phyloP scores from a whole-genome alignment of 768 basidiomycete genomes.

The Phallus indusiatus region DNA sequence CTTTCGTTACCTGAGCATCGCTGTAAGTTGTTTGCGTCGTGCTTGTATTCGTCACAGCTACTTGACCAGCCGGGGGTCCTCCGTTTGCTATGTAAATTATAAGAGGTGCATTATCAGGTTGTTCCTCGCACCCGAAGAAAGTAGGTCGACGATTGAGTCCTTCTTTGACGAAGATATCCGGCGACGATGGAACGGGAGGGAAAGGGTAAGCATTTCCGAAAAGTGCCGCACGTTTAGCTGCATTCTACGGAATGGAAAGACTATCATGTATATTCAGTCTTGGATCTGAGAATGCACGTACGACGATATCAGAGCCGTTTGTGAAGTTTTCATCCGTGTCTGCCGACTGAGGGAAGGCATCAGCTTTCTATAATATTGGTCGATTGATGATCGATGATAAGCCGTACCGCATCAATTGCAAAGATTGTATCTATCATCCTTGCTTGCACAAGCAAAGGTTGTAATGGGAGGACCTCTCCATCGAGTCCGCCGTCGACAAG shows the following conservation, averaged over 20 bases:
- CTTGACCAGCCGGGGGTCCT: slow-evolving; percentile 29
- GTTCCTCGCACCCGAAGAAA: slow-evolving; percentile 36
- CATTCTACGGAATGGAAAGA: background rate
- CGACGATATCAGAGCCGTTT: slow-evolving; percentile 5
- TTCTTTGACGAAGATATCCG: slow-evolving; percentile 22
- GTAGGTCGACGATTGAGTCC: slow-evolving; percentile 27
- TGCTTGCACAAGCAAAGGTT: slow-evolving; percentile 38
- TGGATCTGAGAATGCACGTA: background rate
- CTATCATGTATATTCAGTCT: background rate
- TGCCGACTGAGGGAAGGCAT: background rate
- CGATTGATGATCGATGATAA: background rate
- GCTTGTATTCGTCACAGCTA: slow-evolving; percentile 33
- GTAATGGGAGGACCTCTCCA: slow-evolving; percentile 36
- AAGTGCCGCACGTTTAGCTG: slow-evolving; percentile 27
- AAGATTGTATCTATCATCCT: slow-evolving; percentile 41
- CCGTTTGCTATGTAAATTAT: slow-evolving; percentile 54
- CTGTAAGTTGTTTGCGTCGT: slow-evolving; percentile 31
- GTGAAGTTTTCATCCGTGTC: slow-evolving; percentile 4
- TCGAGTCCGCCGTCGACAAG: slow-evolving; percentile 35
- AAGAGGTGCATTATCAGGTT: slow-evolving; percentile 28
- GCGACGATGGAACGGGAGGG: slow-evolving; percentile 23
- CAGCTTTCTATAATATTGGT: background rate
- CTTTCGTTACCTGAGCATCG: slow-evolving; percentile 16
- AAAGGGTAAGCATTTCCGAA: slow-evolving; percentile 25
- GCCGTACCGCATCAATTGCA: slow-evolving; percentile 35